Conservation (phyloP, 73 alveolate genomes). For the Tetrahymena malaccensis region DNA sequence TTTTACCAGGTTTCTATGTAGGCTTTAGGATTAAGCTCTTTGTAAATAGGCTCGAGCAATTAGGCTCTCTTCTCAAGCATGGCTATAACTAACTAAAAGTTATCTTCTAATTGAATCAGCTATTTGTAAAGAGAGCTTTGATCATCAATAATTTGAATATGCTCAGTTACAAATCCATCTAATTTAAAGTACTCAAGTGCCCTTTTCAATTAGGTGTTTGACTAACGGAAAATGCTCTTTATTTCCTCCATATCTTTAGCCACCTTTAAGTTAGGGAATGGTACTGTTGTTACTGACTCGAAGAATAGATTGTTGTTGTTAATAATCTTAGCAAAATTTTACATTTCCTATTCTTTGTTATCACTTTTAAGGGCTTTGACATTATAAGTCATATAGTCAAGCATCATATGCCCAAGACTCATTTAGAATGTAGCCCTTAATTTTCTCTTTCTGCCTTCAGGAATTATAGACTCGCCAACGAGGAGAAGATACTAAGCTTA, state of each 20-base stretch:
- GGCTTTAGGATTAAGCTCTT: slow-evolving; percentile 79
- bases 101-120: slow-evolving; percentile 70
- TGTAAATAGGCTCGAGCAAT: slow-evolving; percentile 64
- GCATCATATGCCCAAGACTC: slow-evolving; percentile 63
- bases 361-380: slow-evolving; percentile 16
- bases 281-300: slow-evolving; percentile 22
- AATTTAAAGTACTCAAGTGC: slow-evolving; percentile 76
- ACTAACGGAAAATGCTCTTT: slow-evolving; percentile 75
- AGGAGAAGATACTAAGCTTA: slow-evolving; percentile 87
- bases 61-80: slow-evolving; percentile 92
- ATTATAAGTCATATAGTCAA: slow-evolving; percentile 13
- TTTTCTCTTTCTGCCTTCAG: slow-evolving; percentile 64
- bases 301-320: neutral
- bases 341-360: neutral
- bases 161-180: slow-evolving; percentile 88
- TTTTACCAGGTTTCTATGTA: slow-evolving; percentile 70
- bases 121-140: slow-evolving; percentile 73
- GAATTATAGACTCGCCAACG: slow-evolving; percentile 81
- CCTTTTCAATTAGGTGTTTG: slow-evolving; percentile 85
- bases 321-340: neutral
- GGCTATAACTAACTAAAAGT: slow-evolving; percentile 68
- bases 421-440: slow-evolving; percentile 79
- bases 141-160: slow-evolving; percentile 75
- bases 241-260: slow-evolving; percentile 83
- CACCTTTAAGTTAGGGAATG: slow-evolving; percentile 36